These are phyloP conservation scores for Fusarium tjaetaba DNA, from an alignment of 2,329 filamentous ascomycete genomes.

Conservation along the genomic window DNA sequence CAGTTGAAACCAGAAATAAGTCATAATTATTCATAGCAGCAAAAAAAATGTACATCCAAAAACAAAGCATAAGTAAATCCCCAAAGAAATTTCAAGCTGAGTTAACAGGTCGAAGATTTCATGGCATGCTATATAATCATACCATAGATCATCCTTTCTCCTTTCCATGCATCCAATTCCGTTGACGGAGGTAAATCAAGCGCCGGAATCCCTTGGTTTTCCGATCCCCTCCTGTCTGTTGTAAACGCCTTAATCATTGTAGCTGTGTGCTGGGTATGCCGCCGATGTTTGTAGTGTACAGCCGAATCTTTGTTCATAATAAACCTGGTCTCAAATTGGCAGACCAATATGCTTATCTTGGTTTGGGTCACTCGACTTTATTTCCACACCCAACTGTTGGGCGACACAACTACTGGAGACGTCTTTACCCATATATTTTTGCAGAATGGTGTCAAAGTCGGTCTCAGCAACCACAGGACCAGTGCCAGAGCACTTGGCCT, in stretches of 20 bases:
- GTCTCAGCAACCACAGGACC: conserved; percentile 90
- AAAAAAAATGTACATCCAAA: conserved; percentile 17
- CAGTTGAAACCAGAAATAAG: conserved; percentile 16
- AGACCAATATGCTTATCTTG: conserved; percentile 28
- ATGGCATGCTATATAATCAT: background rate
- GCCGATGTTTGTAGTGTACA: conserved; percentile 40
- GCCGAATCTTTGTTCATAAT: conserved; percentile 21
- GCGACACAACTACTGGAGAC: conserved; percentile 49
- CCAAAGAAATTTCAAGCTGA: conserved; percentile 6
- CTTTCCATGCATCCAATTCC: conserved; percentile 28
- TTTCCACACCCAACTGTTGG: conserved; percentile 69
- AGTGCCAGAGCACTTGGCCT: conserved; percentile 92
- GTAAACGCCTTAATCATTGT: conserved; percentile 42
- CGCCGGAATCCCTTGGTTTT: conserved; percentile 37
- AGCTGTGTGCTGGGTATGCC: conserved; percentile 34
- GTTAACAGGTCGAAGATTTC: background rate
- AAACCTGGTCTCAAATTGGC: conserved; percentile 24
- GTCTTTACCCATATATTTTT: conserved; percentile 66
- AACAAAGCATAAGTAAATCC: conserved; percentile 5
- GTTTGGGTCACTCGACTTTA: conserved; percentile 42
- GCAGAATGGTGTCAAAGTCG: conserved; percentile 85
- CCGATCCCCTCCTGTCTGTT: conserved; percentile 41
- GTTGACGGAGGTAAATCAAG: conserved; percentile 19
- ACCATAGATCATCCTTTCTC: conserved; percentile 23
- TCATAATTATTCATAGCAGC: conserved; percentile 35